Evolutionary conservation across 305 asterid genomes (phyloP), one percentile per base, ranked within the genome.

Genomic region (Fraxinus floribunda): DNA sequence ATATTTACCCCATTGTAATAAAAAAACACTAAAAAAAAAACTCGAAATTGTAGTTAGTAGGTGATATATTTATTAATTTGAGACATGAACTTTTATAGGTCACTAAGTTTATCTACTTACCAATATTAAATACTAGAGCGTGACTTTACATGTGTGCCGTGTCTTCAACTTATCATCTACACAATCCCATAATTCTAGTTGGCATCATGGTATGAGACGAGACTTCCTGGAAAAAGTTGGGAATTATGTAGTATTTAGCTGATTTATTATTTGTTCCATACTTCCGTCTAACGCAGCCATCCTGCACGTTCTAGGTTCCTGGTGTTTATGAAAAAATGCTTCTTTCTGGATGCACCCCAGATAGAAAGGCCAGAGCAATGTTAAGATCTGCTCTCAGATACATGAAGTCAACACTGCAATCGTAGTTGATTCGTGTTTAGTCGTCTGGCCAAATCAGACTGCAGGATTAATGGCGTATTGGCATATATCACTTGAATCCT

Each of bases 301-400:
- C 75, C 75, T 70, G 76, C 41, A 70, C 11, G 1, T 13, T 13
- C 22, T 29, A 95, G 99, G 98, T 95, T 84, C 99, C 99, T 70
- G 93, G 90, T n/a, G 98, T 95, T 80, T 95, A 92, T 36, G 98
- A 93, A 90, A 98, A 94, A 88, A 95, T 95, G 99, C 92, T 94
- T 73, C 86, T 85, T 13, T 93, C 94, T 35, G 99, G 98, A 79
- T 92, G 98, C 86, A 80, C 82, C 60, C 99, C 99, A 20, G 98
- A 95, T 88, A 90, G 94, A 83, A 95, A 94, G 92, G 97, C 98
- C 49, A 90, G 97, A 91, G 98, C 97, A 3, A 94, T 93, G 97
- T 83, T 95, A 80, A 89, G 98, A 82, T 95, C 99, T 75, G 99
- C 99, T 83, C 89, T 95, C 71, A 87, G 90, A 87, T 95, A 94